Percentiles rank a stretch among this genome's conserved stretches.
Evolutionary conservation across 2,329 filamentous ascomycete genomes (phyloP).

Genomic region (Botryosphaeria agaves): DNA sequence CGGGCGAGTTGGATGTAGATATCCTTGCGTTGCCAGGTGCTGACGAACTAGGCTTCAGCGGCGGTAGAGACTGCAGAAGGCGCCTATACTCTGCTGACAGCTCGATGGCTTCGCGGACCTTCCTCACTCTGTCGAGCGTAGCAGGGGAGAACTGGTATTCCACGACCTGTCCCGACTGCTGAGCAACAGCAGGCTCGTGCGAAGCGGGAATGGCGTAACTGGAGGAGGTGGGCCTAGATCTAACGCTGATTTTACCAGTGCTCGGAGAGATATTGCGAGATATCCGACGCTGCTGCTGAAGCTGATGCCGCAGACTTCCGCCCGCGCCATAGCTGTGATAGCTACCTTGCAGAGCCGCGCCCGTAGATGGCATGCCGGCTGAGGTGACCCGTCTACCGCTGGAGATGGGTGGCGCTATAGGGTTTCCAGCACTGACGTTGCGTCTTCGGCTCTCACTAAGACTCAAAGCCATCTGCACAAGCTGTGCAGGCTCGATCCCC

Average conservation of each 20-base stretch:
- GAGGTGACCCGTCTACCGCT: constrained; percentile 26
- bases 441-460: constrained; percentile 62
- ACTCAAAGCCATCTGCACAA: constrained; percentile 82
- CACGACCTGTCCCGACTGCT: constrained; percentile 17
- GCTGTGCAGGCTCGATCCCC: constrained; percentile 68
- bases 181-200: constrained; percentile 3
- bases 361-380: constrained; percentile 18
- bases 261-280: constrained; percentile 46
- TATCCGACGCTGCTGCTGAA: constrained; percentile 51
- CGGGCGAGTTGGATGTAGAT: constrained; percentile 21
- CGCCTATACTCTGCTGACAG: constrained; percentile 71
- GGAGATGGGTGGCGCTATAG: constrained; percentile 33
- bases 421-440: constrained; percentile 40
- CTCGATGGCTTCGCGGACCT: constrained; percentile 71
- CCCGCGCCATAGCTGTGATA: constrained; percentile 26
- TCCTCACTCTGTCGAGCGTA: constrained; percentile 67
- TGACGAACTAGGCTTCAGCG: constrained; percentile 37
- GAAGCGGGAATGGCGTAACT: constrained; percentile 4
- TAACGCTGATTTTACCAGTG: constrained; percentile 13
- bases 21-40: constrained; percentile 23
- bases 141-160: constrained; percentile 58
- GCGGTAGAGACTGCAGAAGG: constrained; percentile 61
- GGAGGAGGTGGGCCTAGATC: neutral
- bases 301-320: constrained; percentile 46
- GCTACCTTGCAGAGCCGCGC: constrained; percentile 14